Percentiles rank a stretch among this genome's conserved stretches.
Conservation (phyloP, 1,139 yeast species). For the Candida frijolesensis region DNA sequence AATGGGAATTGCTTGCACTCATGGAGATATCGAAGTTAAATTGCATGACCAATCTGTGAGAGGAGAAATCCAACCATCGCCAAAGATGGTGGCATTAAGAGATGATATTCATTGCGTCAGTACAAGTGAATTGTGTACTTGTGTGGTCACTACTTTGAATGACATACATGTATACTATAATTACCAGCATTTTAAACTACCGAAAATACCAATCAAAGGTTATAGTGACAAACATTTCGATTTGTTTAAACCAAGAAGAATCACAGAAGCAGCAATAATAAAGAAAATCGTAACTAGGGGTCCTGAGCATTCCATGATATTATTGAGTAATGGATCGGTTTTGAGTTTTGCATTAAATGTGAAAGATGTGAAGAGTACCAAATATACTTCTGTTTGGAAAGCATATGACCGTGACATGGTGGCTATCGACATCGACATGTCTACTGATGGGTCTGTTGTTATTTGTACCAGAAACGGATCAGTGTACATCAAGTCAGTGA, state of each 20-base stretch:
- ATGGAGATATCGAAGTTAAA: constrained; percentile 28
- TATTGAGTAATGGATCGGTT: constrained; percentile 57
- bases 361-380: constrained; percentile 33
- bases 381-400: constrained; percentile 51
- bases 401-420: constrained; percentile 55
- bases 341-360: constrained; percentile 36
- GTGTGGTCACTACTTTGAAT: constrained; percentile 59
- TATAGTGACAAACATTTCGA: constrained; percentile 48
- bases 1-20: constrained; percentile 56
- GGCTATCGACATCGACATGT: constrained; percentile 64
- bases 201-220: constrained; percentile 37
- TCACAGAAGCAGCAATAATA: constrained; percentile 43
- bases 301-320: constrained; percentile 40
- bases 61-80: constrained; percentile 41
- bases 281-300: constrained; percentile 37
- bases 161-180: constrained; percentile 67
- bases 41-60: constrained; percentile 29
- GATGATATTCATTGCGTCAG: constrained; percentile 58
- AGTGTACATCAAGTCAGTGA: constrained; percentile 44
- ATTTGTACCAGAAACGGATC: constrained; percentile 71
- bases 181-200: constrained; percentile 55
- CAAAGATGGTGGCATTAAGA: constrained; percentile 47
- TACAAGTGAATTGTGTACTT: constrained; percentile 73
- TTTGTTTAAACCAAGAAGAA: constrained; percentile 51
- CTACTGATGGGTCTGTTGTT: constrained; percentile 69